These are phyloP conservation scores for Pichia sp. DNA, from an alignment of 1,139 yeast genomes.

Conservation along the genomic window DNA sequence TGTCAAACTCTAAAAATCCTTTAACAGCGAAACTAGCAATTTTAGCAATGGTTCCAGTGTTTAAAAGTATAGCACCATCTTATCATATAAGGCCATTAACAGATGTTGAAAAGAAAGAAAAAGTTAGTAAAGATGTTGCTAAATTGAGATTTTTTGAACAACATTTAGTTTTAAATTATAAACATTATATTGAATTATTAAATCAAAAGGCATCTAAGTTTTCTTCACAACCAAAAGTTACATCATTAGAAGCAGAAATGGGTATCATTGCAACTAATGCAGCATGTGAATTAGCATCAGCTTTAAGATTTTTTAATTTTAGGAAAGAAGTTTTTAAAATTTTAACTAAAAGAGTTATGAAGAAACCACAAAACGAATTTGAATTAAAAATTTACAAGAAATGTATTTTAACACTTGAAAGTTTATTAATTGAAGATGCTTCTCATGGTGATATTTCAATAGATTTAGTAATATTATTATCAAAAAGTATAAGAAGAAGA, in stretches of 20 bases:
- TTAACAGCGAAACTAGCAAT: slow-evolving; percentile 69
- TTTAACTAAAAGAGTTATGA: slow-evolving; percentile 59
- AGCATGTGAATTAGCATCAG: slow-evolving; percentile 66
- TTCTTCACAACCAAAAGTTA: slow-evolving; percentile 35
- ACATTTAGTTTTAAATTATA: slow-evolving; percentile 61
- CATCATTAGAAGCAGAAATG: slow-evolving; percentile 37
- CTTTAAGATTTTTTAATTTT: slow-evolving; percentile 75
- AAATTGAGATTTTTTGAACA: slow-evolving; percentile 77
- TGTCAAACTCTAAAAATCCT: slow-evolving; percentile 62
- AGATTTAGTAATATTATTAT: slow-evolving; percentile 61
- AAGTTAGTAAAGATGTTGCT: slow-evolving; percentile 76
- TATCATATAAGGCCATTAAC: slow-evolving; percentile 79
- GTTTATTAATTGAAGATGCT: slow-evolving; percentile 57
- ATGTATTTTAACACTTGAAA: slow-evolving; percentile 62
- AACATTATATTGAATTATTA: slow-evolving; percentile 57
- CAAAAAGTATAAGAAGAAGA: slow-evolving; percentile 68
- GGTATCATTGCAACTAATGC: slow-evolving; percentile 65
- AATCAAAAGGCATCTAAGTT: slow-evolving; percentile 39
- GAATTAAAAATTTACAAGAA: slow-evolving; percentile 49
- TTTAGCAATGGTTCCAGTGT: slow-evolving; percentile 75
- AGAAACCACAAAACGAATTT: slow-evolving; percentile 40
- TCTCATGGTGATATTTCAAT: slow-evolving; percentile 74
- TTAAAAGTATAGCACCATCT: slow-evolving; percentile 81
- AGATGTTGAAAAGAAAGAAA: slow-evolving; percentile 74
- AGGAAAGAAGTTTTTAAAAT: slow-evolving; percentile 66